phyloP scores from a whole-genome alignment of 495 filamentous ascomycete genomes.

The Annulohypoxylon maeteangense region DNA sequence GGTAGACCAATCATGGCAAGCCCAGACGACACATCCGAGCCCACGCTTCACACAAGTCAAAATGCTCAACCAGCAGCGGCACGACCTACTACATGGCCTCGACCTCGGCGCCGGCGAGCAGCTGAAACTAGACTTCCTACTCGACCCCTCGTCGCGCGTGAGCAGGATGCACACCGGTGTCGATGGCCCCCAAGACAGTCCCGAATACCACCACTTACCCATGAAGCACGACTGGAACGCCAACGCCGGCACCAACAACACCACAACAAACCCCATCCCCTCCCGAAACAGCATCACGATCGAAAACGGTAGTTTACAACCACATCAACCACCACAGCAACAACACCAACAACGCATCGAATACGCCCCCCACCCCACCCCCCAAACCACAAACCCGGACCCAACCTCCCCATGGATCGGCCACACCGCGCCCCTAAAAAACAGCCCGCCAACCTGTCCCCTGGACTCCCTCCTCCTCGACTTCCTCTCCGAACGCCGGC shows the following conservation, averaged over 20 bases:
- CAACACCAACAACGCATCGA: constrained; percentile 37
- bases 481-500: constrained; percentile 75
- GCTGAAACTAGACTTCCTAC: constrained; percentile 74
- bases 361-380: constrained; percentile 19
- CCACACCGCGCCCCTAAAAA: constrained; percentile 62
- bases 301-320: constrained; percentile 1
- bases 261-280: neutral
- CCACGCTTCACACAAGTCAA: constrained; percentile 38
- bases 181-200: constrained; percentile 53
- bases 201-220: constrained; percentile 50
- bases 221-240: constrained; percentile 61
- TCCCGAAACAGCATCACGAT: neutral
- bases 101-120: constrained; percentile 67
- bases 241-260: neutral
- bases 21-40: constrained; percentile 38
- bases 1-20: constrained; percentile 46
- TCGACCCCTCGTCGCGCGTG: constrained; percentile 59
- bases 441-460: constrained; percentile 72
- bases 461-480: constrained; percentile 80
- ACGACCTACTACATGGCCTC: constrained; percentile 65
- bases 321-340: constrained; percentile 21
- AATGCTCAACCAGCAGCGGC: constrained; percentile 62
- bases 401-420: constrained; percentile 18
- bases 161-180: constrained; percentile 50
- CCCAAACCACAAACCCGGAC: neutral